Conservation (phyloP, 257 asterid species). For the Capsicum pubescens region DNA sequence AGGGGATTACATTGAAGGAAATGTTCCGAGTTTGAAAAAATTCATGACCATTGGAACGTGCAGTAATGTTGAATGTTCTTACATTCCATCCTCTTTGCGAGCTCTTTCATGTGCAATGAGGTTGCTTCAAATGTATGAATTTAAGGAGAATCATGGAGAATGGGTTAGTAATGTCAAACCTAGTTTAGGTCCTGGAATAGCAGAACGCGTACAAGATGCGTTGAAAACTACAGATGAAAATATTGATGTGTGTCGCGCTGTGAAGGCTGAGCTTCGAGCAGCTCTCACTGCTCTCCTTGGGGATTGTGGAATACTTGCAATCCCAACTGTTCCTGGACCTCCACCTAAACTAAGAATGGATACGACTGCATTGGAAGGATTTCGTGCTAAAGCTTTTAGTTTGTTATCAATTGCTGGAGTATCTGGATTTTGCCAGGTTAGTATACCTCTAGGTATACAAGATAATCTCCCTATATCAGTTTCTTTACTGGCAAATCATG, state of each 20-base stretch:
- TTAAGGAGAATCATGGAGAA: constrained; percentile 86
- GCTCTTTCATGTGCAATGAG: constrained; percentile 86
- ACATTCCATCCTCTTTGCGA: constrained; percentile 67
- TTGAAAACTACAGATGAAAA: constrained; percentile 59
- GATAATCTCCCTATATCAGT: constrained; percentile 72
- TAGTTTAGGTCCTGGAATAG: constrained; percentile 76
- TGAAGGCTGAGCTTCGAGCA: constrained; percentile 64
- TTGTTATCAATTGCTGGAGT: constrained; percentile 86
- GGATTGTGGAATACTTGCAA: constrained; percentile 74
- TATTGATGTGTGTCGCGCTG: constrained; percentile 48
- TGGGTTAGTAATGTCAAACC: constrained; percentile 78
- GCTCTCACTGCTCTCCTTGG: constrained; percentile 69
- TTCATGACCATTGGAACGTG: constrained; percentile 47
- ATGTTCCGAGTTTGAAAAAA: constrained; percentile 67
- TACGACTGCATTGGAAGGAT: constrained; percentile 57
- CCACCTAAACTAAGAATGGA: constrained; percentile 82
- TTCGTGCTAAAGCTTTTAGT: constrained; percentile 87
- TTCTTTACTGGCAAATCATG: constrained; percentile 83
- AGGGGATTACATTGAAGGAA: constrained; percentile 65
- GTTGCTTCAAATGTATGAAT: constrained; percentile 79
- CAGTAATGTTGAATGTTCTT: constrained; percentile 37
- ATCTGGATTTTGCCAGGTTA: constrained; percentile 95
- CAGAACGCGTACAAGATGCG: constrained; percentile 78
- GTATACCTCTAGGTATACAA: constrained; percentile 73
- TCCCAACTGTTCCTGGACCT: constrained; percentile 91